These are phyloP conservation scores for Xylariaceae sp. DNA, from an alignment of 2,329 filamentous ascomycete species.

Conservation along the genomic window DNA sequence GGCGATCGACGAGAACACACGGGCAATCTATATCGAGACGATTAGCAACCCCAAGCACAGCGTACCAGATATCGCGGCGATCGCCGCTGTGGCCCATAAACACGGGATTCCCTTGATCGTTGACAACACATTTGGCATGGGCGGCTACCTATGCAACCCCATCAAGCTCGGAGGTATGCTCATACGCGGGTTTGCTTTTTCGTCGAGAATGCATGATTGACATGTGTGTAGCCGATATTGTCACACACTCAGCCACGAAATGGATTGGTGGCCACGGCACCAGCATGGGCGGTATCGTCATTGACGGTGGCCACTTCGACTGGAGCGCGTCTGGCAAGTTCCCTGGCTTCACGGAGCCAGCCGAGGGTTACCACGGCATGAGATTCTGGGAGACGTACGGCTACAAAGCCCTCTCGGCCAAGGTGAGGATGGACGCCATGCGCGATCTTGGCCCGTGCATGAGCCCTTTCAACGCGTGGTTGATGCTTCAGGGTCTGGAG, in stretches of 20 bases:
- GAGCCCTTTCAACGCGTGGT: conserved; percentile 68
- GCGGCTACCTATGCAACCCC: conserved; percentile 60
- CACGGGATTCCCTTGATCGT: conserved; percentile 38
- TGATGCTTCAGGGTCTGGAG: conserved; percentile 63
- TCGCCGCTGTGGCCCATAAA: conserved; percentile 54
- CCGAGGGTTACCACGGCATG: conserved; percentile 63
- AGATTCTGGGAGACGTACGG: conserved; percentile 69
- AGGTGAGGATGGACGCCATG: conserved; percentile 63
- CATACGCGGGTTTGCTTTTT: neutral
- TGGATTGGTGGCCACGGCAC: conserved; percentile 72
- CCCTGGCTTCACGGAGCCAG: conserved; percentile 64
- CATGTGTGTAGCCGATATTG: conserved; percentile 51
- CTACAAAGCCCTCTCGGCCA: conserved; percentile 57
- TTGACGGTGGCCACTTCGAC: conserved; percentile 66
- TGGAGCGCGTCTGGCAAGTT: conserved; percentile 65
- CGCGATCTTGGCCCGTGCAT: conserved; percentile 62
- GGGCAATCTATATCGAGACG: conserved; percentile 31
- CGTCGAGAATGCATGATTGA: conserved; percentile 9
- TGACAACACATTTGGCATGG: conserved; percentile 68
- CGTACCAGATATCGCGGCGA: conserved; percentile 61
- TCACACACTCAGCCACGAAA: conserved; percentile 66
- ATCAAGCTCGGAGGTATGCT: conserved; percentile 53
- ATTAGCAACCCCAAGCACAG: conserved; percentile 32
- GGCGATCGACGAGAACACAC: conserved; percentile 30
- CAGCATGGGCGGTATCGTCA: conserved; percentile 61